Evolutionary conservation across 1,284 basidiomycete genomes (phyloP), one percentile per base, ranked within the genome.

Genomic region (Cryptococcus sp.): DNA sequence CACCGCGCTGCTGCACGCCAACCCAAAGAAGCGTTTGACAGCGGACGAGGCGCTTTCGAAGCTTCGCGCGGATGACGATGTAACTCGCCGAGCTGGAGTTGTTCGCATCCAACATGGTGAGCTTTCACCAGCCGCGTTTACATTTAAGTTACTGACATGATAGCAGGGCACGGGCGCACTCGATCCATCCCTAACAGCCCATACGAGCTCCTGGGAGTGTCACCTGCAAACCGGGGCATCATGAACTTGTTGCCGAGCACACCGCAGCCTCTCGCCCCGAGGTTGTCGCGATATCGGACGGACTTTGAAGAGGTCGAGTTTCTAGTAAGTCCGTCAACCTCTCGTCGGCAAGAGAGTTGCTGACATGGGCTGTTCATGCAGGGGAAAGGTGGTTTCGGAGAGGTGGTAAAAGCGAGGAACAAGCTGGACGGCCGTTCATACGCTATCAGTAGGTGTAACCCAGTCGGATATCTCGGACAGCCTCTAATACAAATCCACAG

Each of bases 331-430:
- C 15, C 0, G 3, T 18, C n/a, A n/a, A 5, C 16, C 28, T 16
- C 12, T 8, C 18, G 42, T n/a, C 16, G 16, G 13, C 12, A 21
- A 18, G 21, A 35, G 9, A 35, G 11, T 4, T 37, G 9, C 33
- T 42, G 15, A 39, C 13, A 15, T 9, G 16, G 1, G 40, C 23
- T 23, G 8, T 7, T 5, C 24, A 11, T 33, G 2, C 60, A 90
- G 87, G 93, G 94, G 1, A 89, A 88, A 71, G 93, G 93, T 0
- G 92, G 88, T 0, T 98, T 94, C 72, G 92, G 93, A 0, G 88
- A 89, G 21, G 94, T 97, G 0, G 91, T 96, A 45, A 97, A 97
- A 74, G 93, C 92, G 1, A 81, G 87, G 52, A 94, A 97, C 71
- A 89, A 86, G 77, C 74, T 82, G 1, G 82, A 83, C 57, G 79